Evolutionary conservation across 116 monocot genomes (phyloP), one percentile per base, ranked within the genome.

Genomic region (Posidonia oceanica): DNA sequence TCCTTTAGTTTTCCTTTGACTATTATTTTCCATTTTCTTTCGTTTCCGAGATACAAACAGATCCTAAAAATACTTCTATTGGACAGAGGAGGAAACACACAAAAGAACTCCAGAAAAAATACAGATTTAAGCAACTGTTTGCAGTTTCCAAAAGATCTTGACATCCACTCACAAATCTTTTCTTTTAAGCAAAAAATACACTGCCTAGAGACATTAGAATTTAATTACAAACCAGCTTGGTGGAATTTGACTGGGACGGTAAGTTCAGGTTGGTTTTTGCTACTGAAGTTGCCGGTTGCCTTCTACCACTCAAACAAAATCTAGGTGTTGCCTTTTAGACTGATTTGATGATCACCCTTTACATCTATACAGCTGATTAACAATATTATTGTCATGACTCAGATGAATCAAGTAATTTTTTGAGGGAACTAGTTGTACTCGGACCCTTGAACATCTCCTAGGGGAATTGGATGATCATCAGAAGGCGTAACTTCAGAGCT

Each of bases 401-500:
- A 48, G 48, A 48, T 7, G 12, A 5, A 48, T 48, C 48, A 48
- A 48, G 48, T 48, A 48, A 7, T 48, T 48, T 29, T 48, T 48
- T 48, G 48, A 10, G 48, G 7, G 12, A 48, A 48, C 48, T 10
- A 48, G 1, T 48, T 62, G 14, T 10, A 62, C 62, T 23, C 17
- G 6, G 36, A 23, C 7, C 14, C 62, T 5, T 36, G 36, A 36
- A 29, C 11, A 36, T 57, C 20, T 18, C 39, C 22, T 39, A 54
- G 23, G 0, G 38, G 55, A 56, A 39, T 39, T 13, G 38, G 57
- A 38, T 58, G 58, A 55, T 57, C 20, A 57, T 36, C 17, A 6
- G 15, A 54, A 37, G 17, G 18, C n/a, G 55, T 54, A 51, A 39
- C 15, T 70, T 70, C 70, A 70, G 70, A 70, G 17, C 39, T 61